These are phyloP conservation scores for Globisporangium apiculatum DNA, from an alignment of 352 stramenopile species.

Conservation along the genomic window DNA sequence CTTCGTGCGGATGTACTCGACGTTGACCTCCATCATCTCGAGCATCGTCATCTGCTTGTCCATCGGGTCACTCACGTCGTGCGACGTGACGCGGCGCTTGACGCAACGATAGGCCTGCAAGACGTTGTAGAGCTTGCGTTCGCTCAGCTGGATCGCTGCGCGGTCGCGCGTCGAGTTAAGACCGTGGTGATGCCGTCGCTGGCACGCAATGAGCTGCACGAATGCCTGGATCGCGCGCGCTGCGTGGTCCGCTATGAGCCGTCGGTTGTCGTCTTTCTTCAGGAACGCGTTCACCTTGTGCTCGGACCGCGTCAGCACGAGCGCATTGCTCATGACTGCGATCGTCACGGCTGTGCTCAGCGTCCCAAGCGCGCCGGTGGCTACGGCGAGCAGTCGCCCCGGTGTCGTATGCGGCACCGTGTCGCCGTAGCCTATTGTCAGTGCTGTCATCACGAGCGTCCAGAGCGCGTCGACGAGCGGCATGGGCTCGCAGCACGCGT, in stretches of 20 bases:
- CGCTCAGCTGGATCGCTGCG: constrained; percentile 16
- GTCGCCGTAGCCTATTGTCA: constrained; percentile 72
- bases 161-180: constrained; percentile 8
- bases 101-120: constrained; percentile 46
- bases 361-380: constrained; percentile 44
- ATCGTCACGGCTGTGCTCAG: constrained; percentile 64
- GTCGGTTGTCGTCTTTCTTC: constrained; percentile 61
- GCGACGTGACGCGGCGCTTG: constrained; percentile 51
- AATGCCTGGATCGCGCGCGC: constrained; percentile 57
- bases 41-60: constrained; percentile 83
- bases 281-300: constrained; percentile 79
- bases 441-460: constrained; percentile 61
- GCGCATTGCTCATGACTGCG: constrained; percentile 67
- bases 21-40: constrained; percentile 82
- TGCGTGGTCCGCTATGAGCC: constrained; percentile 50
- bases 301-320: constrained; percentile 68
- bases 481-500: constrained; percentile 55
- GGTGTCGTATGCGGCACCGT: constrained; percentile 42
- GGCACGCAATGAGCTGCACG: constrained; percentile 38
- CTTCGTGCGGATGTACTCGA: constrained; percentile 76
- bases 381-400: constrained; percentile 42
- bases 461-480: constrained; percentile 44
- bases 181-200: constrained; percentile 23
- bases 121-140: constrained; percentile 58
- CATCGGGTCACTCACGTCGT: constrained; percentile 68